phyloP scores from a whole-genome alignment of 768 basidiomycete genomes.

The Trametes meyenii region DNA sequence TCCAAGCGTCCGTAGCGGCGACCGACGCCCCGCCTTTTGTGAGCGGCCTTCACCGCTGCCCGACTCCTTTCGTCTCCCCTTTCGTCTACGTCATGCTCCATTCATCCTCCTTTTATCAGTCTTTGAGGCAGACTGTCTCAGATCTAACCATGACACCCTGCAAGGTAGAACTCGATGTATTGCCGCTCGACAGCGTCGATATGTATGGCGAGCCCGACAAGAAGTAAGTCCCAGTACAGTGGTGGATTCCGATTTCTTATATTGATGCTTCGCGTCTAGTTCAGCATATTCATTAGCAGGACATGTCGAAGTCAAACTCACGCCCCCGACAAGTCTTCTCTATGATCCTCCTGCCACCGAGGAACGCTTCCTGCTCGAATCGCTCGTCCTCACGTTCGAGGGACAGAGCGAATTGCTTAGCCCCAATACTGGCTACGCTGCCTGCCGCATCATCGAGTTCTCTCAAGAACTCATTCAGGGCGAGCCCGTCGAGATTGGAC shows the following conservation, averaged over 20 bases:
- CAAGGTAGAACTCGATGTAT: slow-evolving; percentile 22
- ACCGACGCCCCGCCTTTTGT: slow-evolving; percentile 9
- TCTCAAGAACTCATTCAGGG: slow-evolving; percentile 61
- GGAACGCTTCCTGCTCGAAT: slow-evolving; percentile 60
- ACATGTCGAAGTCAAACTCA: slow-evolving; percentile 67
- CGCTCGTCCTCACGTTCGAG: slow-evolving; percentile 78
- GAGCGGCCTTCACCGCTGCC: slow-evolving; percentile 10
- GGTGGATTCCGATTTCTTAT: neutral
- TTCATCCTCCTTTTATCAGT: slow-evolving; percentile 16
- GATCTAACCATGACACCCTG: slow-evolving; percentile 55
- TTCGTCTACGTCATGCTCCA: slow-evolving; percentile 50
- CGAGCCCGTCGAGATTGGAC: slow-evolving; percentile 61
- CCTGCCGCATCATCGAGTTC: slow-evolving; percentile 66
- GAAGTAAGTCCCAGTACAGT: slow-evolving; percentile 48
- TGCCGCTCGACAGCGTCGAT: slow-evolving; percentile 57
- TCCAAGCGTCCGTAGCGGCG: neutral
- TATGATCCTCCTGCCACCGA: slow-evolving; percentile 52
- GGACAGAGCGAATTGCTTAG: slow-evolving; percentile 81
- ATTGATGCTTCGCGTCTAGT: slow-evolving; percentile 41
- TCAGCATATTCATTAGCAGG: slow-evolving; percentile 89
- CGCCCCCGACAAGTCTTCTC: slow-evolving; percentile 52
- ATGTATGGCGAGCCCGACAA: slow-evolving; percentile 72
- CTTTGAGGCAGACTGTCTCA: slow-evolving; percentile 36
- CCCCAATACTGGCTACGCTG: slow-evolving; percentile 64
- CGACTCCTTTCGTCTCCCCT: neutral